These are phyloP conservation scores for Naganishia vaughanmartiniae DNA, from an alignment of 768 basidiomycete genomes.

Conservation along the genomic window DNA sequence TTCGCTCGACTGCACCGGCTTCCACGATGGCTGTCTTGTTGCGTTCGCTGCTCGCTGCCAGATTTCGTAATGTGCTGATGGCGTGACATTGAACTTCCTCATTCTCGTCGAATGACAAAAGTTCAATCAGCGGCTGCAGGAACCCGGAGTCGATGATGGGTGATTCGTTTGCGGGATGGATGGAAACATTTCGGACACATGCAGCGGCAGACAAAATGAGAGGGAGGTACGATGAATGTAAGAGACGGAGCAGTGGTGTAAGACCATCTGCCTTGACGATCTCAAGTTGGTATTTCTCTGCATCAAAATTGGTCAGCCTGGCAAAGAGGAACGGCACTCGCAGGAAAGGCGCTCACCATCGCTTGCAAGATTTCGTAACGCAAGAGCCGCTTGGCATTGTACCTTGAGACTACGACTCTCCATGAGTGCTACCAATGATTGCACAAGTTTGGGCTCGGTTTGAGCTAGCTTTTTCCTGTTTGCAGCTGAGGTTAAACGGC, in stretches of 20 bases:
- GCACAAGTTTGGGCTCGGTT: slow-evolving; percentile 89
- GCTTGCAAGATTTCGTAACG: slow-evolving; percentile 91
- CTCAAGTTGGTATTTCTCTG: slow-evolving; percentile 98
- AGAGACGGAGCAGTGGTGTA: slow-evolving; percentile 81
- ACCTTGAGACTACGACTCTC: slow-evolving; percentile 96
- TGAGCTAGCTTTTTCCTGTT: slow-evolving; percentile 93
- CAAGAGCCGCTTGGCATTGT: slow-evolving; percentile 95
- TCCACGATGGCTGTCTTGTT: slow-evolving; percentile 98
- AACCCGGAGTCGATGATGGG: slow-evolving; percentile 99
- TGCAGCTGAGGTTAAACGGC: slow-evolving; percentile 57
- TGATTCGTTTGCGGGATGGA: slow-evolving; percentile 96
- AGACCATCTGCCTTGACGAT: slow-evolving; percentile 95
- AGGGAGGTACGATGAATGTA: slow-evolving; percentile 94
- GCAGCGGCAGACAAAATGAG: slow-evolving; percentile 97
- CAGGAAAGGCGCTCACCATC: slow-evolving; percentile 65
- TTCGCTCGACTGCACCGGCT: slow-evolving; percentile 92
- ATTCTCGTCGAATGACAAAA: slow-evolving; percentile 97
- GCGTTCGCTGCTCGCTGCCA: slow-evolving; percentile 94
- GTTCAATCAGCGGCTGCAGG: slow-evolving; percentile 88
- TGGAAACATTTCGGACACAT: slow-evolving; percentile 97
- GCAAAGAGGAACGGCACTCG: neutral
- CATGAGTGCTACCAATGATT: slow-evolving; percentile 91
- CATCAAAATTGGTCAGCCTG: neutral
- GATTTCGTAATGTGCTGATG: slow-evolving; percentile 91
- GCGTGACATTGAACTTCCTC: slow-evolving; percentile 99